These are phyloP conservation scores for Plasmopara muralis DNA, from an alignment of 352 stramenopile species.

Conservation along the genomic window DNA sequence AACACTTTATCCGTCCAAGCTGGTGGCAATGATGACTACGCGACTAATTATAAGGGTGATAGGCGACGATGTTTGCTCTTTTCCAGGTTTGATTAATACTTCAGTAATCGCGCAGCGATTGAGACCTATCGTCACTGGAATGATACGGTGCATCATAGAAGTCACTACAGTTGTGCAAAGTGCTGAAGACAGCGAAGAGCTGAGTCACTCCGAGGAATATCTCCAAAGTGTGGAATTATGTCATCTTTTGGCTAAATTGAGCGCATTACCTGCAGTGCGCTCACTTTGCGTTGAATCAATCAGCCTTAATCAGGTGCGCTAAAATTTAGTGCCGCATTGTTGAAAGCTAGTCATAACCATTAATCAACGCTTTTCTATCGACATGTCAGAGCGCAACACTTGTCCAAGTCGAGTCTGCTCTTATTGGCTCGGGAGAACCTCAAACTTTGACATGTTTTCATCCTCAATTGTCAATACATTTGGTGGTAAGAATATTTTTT, in stretches of 20 bases:
- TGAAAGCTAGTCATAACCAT: too few species aligned
- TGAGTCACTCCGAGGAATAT: conserved; percentile 58
- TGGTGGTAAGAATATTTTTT: conserved; percentile 40
- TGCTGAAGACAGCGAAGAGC: conserved; percentile 31
- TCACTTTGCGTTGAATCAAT: conserved; percentile 46
- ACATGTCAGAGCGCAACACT: conserved; percentile 44
- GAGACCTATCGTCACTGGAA: conserved; percentile 40
- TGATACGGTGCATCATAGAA: conserved; percentile 58
- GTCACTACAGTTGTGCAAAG: conserved; percentile 33
- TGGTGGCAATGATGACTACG: conserved; percentile 42
- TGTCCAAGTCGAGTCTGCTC: conserved; percentile 58
- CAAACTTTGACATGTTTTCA: conserved; percentile 49
- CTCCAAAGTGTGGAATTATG: conserved; percentile 53
- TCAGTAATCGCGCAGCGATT: conserved; percentile 31
- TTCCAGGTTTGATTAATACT: conserved; percentile 42
- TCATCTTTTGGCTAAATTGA: conserved; percentile 56
- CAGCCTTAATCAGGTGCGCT: conserved; percentile 65
- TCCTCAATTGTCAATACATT: conserved; percentile 57
- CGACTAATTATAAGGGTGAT: conserved; percentile 58
- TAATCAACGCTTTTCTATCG: too few species aligned
- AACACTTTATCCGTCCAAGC: conserved; percentile 58
- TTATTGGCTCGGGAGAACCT: conserved; percentile 42
- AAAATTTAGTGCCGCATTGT: background rate
- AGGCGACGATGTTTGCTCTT: conserved; percentile 46
- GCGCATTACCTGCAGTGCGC: conserved; percentile 37